phyloP scores from a whole-genome alignment of 2,329 filamentous ascomycete species.

The Nemania sp. region DNA sequence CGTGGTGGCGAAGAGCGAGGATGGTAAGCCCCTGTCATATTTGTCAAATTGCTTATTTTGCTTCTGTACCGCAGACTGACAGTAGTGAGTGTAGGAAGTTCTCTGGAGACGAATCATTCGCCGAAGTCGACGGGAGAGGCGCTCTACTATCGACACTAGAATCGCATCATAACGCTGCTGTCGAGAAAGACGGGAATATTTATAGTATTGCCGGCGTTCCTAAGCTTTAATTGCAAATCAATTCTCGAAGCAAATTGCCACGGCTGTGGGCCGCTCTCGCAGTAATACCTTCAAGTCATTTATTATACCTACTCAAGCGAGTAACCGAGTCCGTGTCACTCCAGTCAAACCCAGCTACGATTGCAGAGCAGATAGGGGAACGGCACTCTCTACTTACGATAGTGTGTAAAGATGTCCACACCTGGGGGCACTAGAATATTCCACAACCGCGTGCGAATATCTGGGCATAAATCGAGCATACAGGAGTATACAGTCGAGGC shows the following conservation, averaged over 20 bases:
- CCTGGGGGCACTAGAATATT: too few relatives aligned
- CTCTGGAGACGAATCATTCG: slow-evolving; percentile 48
- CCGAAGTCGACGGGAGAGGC: slow-evolving; percentile 32
- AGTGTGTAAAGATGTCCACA: too few relatives aligned
- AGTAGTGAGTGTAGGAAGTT: slow-evolving; percentile 41
- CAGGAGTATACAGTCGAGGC: too few relatives aligned
- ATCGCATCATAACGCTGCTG: slow-evolving; percentile 34
- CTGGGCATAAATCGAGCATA: too few relatives aligned
- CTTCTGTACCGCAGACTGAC: slow-evolving; percentile 24
- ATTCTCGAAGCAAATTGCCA: neutral
- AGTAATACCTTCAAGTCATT: too few relatives aligned
- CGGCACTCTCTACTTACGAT: too few relatives aligned
- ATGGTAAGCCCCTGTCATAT: slow-evolving; percentile 64
- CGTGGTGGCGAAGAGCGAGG: slow-evolving; percentile 81
- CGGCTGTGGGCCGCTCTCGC: too few relatives aligned
- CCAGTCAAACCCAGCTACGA: too few relatives aligned
- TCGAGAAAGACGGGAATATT: neutral
- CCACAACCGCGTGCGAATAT: too few relatives aligned
- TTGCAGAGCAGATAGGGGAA: too few relatives aligned
- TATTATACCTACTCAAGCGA: too few relatives aligned
- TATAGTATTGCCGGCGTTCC: neutral
- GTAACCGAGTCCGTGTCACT: too few relatives aligned
- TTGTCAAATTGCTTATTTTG: slow-evolving; percentile 14
- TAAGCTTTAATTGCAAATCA: slow-evolving; percentile 21
- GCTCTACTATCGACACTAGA: slow-evolving; percentile 31